A percentile compares a stretch with the other conserved stretches of the same genome.
These are phyloP conservation scores for Scleroderma citrinum DNA, from an alignment of 768 basidiomycete species.

Conservation along the genomic window DNA sequence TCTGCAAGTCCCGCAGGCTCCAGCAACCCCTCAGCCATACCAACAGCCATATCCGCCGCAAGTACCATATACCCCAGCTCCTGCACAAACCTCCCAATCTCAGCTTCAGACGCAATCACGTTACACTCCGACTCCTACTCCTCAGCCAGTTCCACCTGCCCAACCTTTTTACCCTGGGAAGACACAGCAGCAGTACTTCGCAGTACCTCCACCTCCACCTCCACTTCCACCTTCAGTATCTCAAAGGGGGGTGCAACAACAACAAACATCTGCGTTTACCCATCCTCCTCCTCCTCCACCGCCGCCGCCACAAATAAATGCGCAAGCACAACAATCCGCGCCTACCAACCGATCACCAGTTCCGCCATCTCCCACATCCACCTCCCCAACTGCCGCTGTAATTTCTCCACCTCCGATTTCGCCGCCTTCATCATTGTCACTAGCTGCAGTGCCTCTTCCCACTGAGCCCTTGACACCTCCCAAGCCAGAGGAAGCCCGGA, in stretches of 20 bases:
- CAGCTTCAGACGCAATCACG: conserved; percentile 11
- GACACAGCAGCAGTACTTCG: conserved; percentile 18
- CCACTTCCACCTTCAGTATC: conserved; percentile 7
- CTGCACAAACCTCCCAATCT: conserved; percentile 1
- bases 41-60: conserved; percentile 9
- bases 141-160: conserved; percentile 10
- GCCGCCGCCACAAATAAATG: background rate
- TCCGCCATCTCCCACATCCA: conserved; percentile 6
- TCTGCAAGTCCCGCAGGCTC: conserved; percentile 7
- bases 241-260: background rate
- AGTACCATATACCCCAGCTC: conserved; percentile 5
- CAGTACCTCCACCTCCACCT: conserved; percentile 10
- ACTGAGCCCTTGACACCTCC: conserved; percentile 21
- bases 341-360: conserved; percentile 5
- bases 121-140: conserved; percentile 14
- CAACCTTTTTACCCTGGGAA: conserved; percentile 9
- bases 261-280: background rate
- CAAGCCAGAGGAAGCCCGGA: background rate
- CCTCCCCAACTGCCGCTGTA: conserved; percentile 10
- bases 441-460: background rate
- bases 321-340: conserved; percentile 1
- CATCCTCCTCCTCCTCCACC: background rate
- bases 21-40: conserved; percentile 12
- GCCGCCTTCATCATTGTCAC: conserved; percentile 5
- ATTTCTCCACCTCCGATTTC: too few species aligned